These are phyloP conservation scores for Dactylonectria estremocensis DNA, from an alignment of 2,329 filamentous ascomycete genomes.

Conservation along the genomic window DNA sequence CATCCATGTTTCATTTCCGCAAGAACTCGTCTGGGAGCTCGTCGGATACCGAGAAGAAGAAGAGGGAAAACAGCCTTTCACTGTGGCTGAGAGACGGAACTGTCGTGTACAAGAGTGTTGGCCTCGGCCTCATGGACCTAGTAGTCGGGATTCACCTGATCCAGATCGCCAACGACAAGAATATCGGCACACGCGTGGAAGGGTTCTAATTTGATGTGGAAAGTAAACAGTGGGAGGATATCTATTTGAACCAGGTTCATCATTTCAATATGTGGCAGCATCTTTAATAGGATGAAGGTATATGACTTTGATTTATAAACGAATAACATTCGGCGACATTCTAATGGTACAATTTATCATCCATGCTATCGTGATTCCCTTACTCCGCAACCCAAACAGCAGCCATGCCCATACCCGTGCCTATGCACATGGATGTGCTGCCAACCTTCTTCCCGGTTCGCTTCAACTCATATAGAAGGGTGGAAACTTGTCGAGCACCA, in stretches of 20 bases:
- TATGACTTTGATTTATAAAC: neutral
- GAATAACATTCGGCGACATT: slow-evolving; percentile 33
- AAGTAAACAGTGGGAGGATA: slow-evolving; percentile 1
- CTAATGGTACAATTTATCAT: slow-evolving; percentile 47
- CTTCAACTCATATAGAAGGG: slow-evolving; percentile 90
- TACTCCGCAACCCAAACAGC: slow-evolving; percentile 97
- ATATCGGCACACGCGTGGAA: slow-evolving; percentile 67
- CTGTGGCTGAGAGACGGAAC: slow-evolving; percentile 74
- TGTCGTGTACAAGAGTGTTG: slow-evolving; percentile 79
- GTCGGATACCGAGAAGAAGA: slow-evolving; percentile 55
- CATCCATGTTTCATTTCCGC: slow-evolving; percentile 52
- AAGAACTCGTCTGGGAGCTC: slow-evolving; percentile 49
- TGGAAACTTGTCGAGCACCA: slow-evolving; percentile 93
- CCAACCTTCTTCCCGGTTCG: slow-evolving; percentile 88
- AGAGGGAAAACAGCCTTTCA: slow-evolving; percentile 65
- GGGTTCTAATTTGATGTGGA: slow-evolving; percentile 60
- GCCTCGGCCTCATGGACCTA: slow-evolving; percentile 77
- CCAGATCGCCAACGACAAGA: slow-evolving; percentile 67
- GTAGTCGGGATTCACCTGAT: slow-evolving; percentile 73
- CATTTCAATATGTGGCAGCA: neutral
- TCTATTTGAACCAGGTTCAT: slow-evolving; percentile 32
- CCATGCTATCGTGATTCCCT: slow-evolving; percentile 21
- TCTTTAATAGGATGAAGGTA: neutral
- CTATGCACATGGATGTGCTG: slow-evolving; percentile 95
- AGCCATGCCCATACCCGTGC: slow-evolving; percentile 98